Conservation (phyloP, 306 rosid genomes). For the Adenanthera pavonina region DNA sequence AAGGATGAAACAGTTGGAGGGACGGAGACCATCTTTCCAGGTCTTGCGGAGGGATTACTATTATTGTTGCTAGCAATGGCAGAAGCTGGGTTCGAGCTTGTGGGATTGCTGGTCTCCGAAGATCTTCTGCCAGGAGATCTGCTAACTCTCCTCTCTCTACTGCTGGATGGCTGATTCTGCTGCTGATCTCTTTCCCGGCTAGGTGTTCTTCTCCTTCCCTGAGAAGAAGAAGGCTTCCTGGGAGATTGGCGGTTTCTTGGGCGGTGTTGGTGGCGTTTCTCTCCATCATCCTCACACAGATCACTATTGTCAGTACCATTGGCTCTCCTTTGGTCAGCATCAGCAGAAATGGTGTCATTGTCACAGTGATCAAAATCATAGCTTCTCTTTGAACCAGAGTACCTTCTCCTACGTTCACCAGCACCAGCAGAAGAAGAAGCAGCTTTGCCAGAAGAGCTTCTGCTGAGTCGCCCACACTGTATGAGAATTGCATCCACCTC, state of each 20-base stretch:
- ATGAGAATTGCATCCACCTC: slow-evolving; percentile 94
- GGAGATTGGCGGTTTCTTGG: slow-evolving; percentile 66
- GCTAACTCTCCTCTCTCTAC: slow-evolving; percentile 87
- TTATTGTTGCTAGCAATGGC: slow-evolving; percentile 28
- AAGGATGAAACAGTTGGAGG: slow-evolving; percentile 83
- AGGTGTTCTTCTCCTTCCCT: slow-evolving; percentile 89
- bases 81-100: slow-evolving; percentile 1
- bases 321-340: slow-evolving; percentile 48
- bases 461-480: slow-evolving; percentile 91
- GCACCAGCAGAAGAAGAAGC: slow-evolving; percentile 59
- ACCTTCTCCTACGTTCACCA: slow-evolving; percentile 60
- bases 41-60: slow-evolving; percentile 47
- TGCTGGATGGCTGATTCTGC: slow-evolving; percentile 66
- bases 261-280: slow-evolving; percentile 57
- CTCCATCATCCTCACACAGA: slow-evolving; percentile 52
- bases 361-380: slow-evolving; percentile 78
- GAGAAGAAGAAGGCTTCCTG: slow-evolving; percentile 49
- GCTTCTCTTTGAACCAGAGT: slow-evolving; percentile 96
- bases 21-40: slow-evolving; percentile 94
- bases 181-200: slow-evolving; percentile 85
- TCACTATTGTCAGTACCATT: slow-evolving; percentile 44
- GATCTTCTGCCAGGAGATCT: slow-evolving; percentile 88
- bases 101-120: slow-evolving; percentile 43
- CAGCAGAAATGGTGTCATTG: slow-evolving; percentile 51
- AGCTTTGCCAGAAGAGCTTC: slow-evolving; percentile 87